Conservation (phyloP, 176 grass and related monocot species). For the Elymus sibiricus region DNA sequence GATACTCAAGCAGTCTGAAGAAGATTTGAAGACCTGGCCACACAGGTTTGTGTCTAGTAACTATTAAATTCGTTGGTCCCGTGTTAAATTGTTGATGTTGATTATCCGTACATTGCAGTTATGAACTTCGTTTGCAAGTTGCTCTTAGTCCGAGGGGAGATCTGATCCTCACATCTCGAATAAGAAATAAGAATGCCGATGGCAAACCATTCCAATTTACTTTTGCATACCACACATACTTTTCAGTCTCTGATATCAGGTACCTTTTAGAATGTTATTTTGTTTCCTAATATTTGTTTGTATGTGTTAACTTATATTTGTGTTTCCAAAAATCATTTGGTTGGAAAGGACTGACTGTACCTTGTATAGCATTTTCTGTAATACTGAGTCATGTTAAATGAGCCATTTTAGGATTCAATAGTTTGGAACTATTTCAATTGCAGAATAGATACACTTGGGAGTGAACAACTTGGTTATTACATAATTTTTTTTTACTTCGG, state of each 20-base stretch:
- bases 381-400: not conserved
- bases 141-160: slow-evolving; percentile 60
- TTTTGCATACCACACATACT: slow-evolving; percentile 77
- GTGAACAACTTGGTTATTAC: slow-evolving; percentile 9
- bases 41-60: slow-evolving; percentile 51
- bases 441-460: not conserved
- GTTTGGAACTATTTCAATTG: not conserved
- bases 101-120: slow-evolving; percentile 43
- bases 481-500: not conserved
- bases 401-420: not conserved
- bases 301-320: not conserved
- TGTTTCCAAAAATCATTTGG: not conserved
- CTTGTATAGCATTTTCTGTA: not conserved
- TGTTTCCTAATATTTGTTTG: not conserved
- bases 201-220: slow-evolving; percentile 77
- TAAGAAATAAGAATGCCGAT: slow-evolving; percentile 63
- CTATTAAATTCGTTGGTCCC: not conserved
- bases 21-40: slow-evolving; percentile 76
- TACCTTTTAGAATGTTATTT: slow-evolving; percentile 20
- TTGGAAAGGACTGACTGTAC: not conserved
- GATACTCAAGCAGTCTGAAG: slow-evolving; percentile 62
- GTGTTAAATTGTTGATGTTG: slow-evolving; percentile 3
- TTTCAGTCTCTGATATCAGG: slow-evolving; percentile 88
- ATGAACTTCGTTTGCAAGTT: slow-evolving; percentile 72
- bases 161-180: slow-evolving; percentile 65